Percentiles rank a stretch among this genome's conserved stretches.
These are phyloP conservation scores for Cinnamomum chago DNA, from an alignment of 164 flowering plant genomes.

Conservation along the genomic window DNA sequence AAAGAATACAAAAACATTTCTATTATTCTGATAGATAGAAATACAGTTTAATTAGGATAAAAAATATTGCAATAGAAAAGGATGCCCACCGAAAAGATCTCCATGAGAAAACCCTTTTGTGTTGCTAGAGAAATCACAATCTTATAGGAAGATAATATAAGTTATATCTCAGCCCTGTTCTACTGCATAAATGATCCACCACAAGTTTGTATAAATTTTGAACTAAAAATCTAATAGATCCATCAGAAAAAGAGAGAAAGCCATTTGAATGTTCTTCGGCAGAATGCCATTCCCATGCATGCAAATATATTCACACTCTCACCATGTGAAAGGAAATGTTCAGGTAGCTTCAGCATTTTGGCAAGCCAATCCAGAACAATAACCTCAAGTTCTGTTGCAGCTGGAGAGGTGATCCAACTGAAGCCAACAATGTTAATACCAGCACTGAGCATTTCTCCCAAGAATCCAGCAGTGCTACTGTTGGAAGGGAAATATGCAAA, in stretches of 20 bases:
- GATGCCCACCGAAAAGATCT: not conserved
- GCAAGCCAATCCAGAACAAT: slow-evolving; percentile 96
- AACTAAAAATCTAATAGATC: not conserved
- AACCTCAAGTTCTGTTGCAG: slow-evolving; percentile 94
- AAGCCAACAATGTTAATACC: slow-evolving; percentile 88
- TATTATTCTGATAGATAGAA: no score
- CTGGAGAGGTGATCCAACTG: slow-evolving; percentile 95
- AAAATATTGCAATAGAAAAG: no score
- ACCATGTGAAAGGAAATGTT: slow-evolving; percentile 71
- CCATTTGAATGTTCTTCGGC: not conserved
- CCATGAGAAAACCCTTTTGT: not conserved
- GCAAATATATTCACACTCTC: not conserved
- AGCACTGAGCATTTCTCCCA: slow-evolving; percentile 98
- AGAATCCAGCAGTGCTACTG: slow-evolving; percentile 81
- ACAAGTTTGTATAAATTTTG: not conserved
- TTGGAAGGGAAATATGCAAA: slow-evolving; percentile 94
- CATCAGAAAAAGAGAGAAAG: not conserved
- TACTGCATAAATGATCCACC: not conserved
- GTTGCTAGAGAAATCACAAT: not conserved
- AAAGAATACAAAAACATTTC: no score
- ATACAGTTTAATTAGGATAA: no score
- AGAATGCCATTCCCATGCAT: not conserved
- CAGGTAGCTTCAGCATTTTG: slow-evolving; percentile 79
- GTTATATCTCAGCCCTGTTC: not conserved
- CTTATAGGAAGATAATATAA: not conserved